Conservation (phyloP, 2,329 filamentous ascomycete species). For the Pseudopyrenochaeta lycopersici region DNA sequence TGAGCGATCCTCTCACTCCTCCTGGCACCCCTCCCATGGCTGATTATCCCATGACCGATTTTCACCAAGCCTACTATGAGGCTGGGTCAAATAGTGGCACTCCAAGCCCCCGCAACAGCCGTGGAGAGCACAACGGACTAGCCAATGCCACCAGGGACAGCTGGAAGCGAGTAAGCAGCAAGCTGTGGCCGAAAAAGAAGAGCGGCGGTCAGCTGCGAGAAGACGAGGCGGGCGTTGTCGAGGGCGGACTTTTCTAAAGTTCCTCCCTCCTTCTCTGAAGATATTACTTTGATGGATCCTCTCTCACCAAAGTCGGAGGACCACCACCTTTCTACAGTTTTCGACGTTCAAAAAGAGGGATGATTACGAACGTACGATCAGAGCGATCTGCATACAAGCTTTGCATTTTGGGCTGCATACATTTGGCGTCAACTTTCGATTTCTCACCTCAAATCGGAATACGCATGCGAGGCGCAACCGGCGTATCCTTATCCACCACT, state of each 20-base stretch:
- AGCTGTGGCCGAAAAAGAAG: conserved; percentile 52
- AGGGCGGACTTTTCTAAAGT: conserved; percentile 47
- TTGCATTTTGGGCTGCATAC: conserved; percentile 47
- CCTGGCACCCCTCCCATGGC: conserved; percentile 78
- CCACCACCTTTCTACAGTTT: conserved; percentile 6
- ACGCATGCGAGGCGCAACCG: conserved; percentile 44
- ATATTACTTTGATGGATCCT: neutral
- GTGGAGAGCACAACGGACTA: conserved; percentile 48
- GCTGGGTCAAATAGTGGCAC: conserved; percentile 43
- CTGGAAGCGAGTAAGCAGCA: conserved; percentile 53
- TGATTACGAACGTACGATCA: conserved; percentile 45
- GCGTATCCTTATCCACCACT: conserved; percentile 32
- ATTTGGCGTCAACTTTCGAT: conserved; percentile 36
- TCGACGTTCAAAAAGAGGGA: conserved; percentile 31
- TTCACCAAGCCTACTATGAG: conserved; percentile 47
- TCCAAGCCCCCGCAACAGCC: conserved; percentile 48
- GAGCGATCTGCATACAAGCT: conserved; percentile 42
- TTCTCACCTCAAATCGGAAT: conserved; percentile 18
- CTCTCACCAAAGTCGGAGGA: conserved; percentile 1
- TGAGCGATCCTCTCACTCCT: conserved; percentile 74
- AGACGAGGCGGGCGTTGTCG: conserved; percentile 46
- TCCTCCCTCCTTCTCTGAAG: neutral
- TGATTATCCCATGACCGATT: conserved; percentile 57
- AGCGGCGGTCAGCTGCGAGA: conserved; percentile 47
- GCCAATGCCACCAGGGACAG: conserved; percentile 47